A percentile compares a stretch with the other conserved stretches of the same genome.
Conservation (phyloP, 1,139 yeast genomes). For the Yamadazyma pseudoaaseri region DNA sequence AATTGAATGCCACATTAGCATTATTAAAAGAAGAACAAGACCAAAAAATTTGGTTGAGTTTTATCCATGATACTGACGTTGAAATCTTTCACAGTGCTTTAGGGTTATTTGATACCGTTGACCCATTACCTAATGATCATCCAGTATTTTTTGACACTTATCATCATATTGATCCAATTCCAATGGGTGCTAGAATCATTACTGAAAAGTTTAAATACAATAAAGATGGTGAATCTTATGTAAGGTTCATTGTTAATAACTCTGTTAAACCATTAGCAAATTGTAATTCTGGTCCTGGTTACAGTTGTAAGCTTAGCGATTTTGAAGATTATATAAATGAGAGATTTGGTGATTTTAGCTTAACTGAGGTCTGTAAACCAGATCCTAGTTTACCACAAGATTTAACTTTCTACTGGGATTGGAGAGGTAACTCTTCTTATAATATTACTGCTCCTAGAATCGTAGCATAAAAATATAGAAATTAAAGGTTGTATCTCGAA, state of each 20-base stretch:
- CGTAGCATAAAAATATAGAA: slow-evolving; percentile 11
- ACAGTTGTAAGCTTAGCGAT: slow-evolving; percentile 48
- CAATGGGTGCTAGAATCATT: slow-evolving; percentile 55
- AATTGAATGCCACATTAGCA: slow-evolving; percentile 29
- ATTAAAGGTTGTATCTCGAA: too few species aligned
- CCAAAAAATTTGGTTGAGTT: slow-evolving; percentile 43
- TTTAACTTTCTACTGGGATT: slow-evolving; percentile 38
- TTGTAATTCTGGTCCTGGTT: slow-evolving; percentile 58
- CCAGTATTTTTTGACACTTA: slow-evolving; percentile 42
- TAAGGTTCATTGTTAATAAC: slow-evolving; percentile 53
- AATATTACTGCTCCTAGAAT: slow-evolving; percentile 17
- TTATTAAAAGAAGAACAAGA: slow-evolving; percentile 23
- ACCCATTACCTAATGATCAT: slow-evolving; percentile 31
- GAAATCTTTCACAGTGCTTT: slow-evolving; percentile 49
- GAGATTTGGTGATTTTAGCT: slow-evolving; percentile 30
- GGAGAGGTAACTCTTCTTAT: slow-evolving; percentile 14
- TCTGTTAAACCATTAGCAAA: slow-evolving; percentile 54
- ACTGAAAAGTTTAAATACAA: slow-evolving; percentile 47
- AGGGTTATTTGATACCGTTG: slow-evolving; percentile 39
- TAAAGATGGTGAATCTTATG: slow-evolving; percentile 29
- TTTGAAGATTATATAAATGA: slow-evolving; percentile 32
- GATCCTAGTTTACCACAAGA: slow-evolving; percentile 18
- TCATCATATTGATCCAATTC: slow-evolving; percentile 47
- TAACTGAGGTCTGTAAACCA: slow-evolving; percentile 30
- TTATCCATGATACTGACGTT: slow-evolving; percentile 59